Conservation (phyloP, 1,284 basidiomycete genomes). For the Mycena sp. region DNA sequence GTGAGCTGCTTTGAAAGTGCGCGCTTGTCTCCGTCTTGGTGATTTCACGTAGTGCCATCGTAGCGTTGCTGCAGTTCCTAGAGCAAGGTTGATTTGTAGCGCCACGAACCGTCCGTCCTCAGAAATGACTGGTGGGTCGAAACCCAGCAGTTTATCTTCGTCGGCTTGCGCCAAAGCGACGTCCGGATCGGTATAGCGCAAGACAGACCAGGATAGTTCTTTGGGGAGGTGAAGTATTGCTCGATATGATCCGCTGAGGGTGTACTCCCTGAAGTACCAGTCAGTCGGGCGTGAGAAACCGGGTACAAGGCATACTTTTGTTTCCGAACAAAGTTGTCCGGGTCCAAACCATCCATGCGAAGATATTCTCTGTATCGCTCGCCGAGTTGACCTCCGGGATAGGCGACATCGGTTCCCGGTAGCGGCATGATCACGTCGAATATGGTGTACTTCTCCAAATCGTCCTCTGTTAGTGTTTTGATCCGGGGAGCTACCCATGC, state of each 20-base stretch:
- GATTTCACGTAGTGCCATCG: conserved; percentile 94
- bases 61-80: conserved; percentile 92
- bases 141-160: conserved; percentile 88
- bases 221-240: conserved; percentile 89
- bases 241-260: conserved; percentile 92
- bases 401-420: conserved; percentile 92
- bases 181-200: conserved; percentile 94
- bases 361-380: conserved; percentile 87
- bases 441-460: conserved; percentile 83
- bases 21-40: conserved; percentile 94
- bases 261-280: conserved; percentile 78
- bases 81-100: conserved; percentile 80
- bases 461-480: conserved; percentile 80
- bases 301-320: conserved; percentile 73
- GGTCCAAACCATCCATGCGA: conserved; percentile 86
- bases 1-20: conserved; percentile 88
- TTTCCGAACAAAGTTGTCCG: conserved; percentile 85
- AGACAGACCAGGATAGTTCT: conserved; percentile 81
- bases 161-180: conserved; percentile 92
- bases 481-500: conserved; percentile 73
- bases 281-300: conserved; percentile 17
- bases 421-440: conserved; percentile 97
- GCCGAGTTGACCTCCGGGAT: conserved; percentile 85
- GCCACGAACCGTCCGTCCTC: conserved; percentile 86
- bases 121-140: conserved; percentile 73